Evolutionary conservation across 2,329 filamentous ascomycete species (phyloP), one percentile per base, ranked within the genome.

Genomic region (Pseudogymnoascus sp.): DNA sequence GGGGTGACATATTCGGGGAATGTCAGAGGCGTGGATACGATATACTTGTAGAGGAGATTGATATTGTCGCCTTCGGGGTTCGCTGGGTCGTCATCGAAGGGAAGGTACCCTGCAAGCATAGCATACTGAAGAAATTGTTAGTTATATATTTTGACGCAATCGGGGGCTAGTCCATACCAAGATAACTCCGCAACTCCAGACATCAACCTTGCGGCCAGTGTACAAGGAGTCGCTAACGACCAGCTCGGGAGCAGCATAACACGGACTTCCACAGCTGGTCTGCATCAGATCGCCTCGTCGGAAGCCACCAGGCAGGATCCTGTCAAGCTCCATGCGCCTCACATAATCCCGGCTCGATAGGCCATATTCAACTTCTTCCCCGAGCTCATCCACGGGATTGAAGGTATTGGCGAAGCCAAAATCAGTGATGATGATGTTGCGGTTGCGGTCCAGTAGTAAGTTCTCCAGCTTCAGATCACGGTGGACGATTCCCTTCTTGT

Each of bases 361-460:
- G 66, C 92, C 90, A 70, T 91, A 85, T 75, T 97, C 95, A 67
- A 97, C 89, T 64, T 97, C 93, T 64, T 96, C 91, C 4, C 85
- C 86, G 40, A 99, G 82, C 74, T 97, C 92, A 72, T 99, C 95
- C 37, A 81, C 78, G 0, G 95, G 86, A 72, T 97, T 90, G 72
- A 99, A 99, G 0, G 93, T 97, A 76, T 99, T 99, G 69, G 95
- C 95, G 74, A 99, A 99, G 16, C 95, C 95, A 76, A 99, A 99
- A 77, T 99, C 95, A 14, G 95, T 99, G 73, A 99, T 99, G 77
- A 99, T 99, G 72, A 99, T 97, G 79, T 99, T 99, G 66, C 92
- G 89, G 73, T 99, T 97, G 66, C 93, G 88, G 76, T 99, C 95
- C 60, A 99, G 83, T 38, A 99, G 83, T 70, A 99, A 76, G 72